phyloP scores from a whole-genome alignment of 352 stramenopile genomes.

The Phytophthora sp. region DNA sequence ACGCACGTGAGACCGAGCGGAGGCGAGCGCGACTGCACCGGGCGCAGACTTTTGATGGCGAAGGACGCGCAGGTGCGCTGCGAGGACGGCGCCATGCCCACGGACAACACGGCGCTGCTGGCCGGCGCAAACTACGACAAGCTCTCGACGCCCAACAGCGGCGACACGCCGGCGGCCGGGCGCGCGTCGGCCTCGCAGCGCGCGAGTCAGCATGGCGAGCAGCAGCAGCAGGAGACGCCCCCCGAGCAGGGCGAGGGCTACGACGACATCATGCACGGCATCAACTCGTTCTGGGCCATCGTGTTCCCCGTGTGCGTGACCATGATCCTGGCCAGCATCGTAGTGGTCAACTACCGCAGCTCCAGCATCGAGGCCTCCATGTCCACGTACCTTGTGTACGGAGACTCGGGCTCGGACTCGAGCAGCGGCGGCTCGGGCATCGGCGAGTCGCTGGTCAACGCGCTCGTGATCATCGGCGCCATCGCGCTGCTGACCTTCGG shows the following conservation, averaged over 20 bases:
- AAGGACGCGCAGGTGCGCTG: constrained; percentile 28
- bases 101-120: constrained; percentile 44
- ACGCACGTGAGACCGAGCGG: constrained; percentile 13
- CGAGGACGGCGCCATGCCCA: constrained; percentile 36
- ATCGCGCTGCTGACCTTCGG: constrained; percentile 88
- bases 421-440: constrained; percentile 40
- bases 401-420: constrained; percentile 50
- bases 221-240: not conserved
- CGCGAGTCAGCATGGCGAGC: not conserved
- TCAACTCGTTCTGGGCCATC: constrained; percentile 90
- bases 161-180: constrained; percentile 21
- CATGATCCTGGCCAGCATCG: constrained; percentile 81
- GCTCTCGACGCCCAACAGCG: constrained; percentile 54
- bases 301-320: constrained; percentile 84
- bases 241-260: constrained; percentile 40
- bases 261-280: constrained; percentile 84
- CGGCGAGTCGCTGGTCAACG: constrained; percentile 85
- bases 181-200: constrained; percentile 9
- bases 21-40: not conserved
- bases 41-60: constrained; percentile 31
- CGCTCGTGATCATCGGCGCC: constrained; percentile 88
- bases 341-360: constrained; percentile 88
- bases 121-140: constrained; percentile 59
- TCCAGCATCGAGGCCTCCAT: constrained; percentile 78
- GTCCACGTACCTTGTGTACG: constrained; percentile 85